These are phyloP conservation scores for Stachybotrys chlorohalonatus DNA, from an alignment of 2,329 filamentous ascomycete species.

Conservation along the genomic window DNA sequence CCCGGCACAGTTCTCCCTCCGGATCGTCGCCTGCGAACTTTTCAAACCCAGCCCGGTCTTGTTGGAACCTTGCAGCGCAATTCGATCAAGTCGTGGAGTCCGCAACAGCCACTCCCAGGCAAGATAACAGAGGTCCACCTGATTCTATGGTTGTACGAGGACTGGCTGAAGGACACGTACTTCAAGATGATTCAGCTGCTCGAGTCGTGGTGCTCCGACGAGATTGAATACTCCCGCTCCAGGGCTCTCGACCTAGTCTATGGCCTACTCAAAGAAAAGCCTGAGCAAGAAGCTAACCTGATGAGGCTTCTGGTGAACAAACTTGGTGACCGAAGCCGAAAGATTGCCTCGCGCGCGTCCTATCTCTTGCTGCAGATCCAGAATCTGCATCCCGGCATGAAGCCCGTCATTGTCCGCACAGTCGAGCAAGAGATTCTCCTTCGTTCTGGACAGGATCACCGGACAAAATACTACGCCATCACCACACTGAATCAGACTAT, in stretches of 20 bases:
- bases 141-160: conserved; percentile 84
- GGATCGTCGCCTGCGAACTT: conserved; percentile 71
- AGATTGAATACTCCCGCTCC: conserved; percentile 86
- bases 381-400: conserved; percentile 87
- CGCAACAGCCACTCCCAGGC: conserved; percentile 62
- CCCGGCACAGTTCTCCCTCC: conserved; percentile 78
- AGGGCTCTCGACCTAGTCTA: conserved; percentile 86
- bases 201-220: conserved; percentile 88
- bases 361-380: conserved; percentile 90
- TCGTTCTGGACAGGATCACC: conserved; percentile 74
- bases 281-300: conserved; percentile 93
- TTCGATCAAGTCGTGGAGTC: conserved; percentile 51
- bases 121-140: conserved; percentile 68
- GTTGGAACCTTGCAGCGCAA: conserved; percentile 59
- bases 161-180: conserved; percentile 89
- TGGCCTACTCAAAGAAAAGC: conserved; percentile 86
- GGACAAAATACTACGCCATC: conserved; percentile 91
- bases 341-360: conserved; percentile 88
- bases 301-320: conserved; percentile 91
- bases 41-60: conserved; percentile 71
- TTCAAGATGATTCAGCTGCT: conserved; percentile 89
- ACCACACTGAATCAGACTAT: conserved; percentile 98
- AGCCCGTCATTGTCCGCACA: conserved; percentile 71
- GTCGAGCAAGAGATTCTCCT: conserved; percentile 86
- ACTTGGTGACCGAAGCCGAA: conserved; percentile 87